A percentile compares a stretch with the other conserved stretches of the same genome.
These are phyloP conservation scores for Penicillium concentricum DNA, from an alignment of 2,329 filamentous ascomycete genomes.

Conservation along the genomic window DNA sequence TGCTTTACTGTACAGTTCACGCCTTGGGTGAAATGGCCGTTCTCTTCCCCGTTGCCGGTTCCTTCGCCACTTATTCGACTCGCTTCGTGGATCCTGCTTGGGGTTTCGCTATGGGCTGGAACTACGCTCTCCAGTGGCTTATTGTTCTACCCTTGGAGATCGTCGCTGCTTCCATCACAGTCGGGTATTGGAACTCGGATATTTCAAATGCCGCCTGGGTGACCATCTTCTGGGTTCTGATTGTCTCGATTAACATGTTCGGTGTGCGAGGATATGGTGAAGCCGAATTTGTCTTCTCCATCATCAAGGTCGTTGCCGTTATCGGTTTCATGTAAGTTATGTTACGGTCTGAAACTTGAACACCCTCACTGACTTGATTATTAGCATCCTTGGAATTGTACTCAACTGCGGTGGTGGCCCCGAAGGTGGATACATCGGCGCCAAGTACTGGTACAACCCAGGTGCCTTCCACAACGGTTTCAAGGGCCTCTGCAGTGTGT, in stretches of 20 bases:
- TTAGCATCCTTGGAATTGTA: conserved; percentile 77
- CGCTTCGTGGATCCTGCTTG: conserved; percentile 90
- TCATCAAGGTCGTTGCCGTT: conserved; percentile 81
- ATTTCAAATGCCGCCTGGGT: conserved; percentile 75
- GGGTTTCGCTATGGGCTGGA: conserved; percentile 96
- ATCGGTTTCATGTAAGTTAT: conserved; percentile 77
- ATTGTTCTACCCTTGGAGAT: conserved; percentile 80
- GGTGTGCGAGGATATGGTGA: conserved; percentile 88
- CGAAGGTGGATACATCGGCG: conserved; percentile 74
- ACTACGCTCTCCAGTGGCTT: conserved; percentile 87
- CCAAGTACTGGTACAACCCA: conserved; percentile 70
- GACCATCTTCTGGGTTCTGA: conserved; percentile 72
- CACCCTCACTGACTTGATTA: conserved; percentile 16
- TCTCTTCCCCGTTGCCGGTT: conserved; percentile 84
- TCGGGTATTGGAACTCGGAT: conserved; percentile 71
- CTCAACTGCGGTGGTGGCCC: conserved; percentile 80
- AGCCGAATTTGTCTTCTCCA: conserved; percentile 82
- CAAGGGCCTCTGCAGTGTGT: conserved; percentile 63
- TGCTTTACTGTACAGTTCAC: conserved; percentile 91
- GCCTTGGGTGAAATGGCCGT: conserved; percentile 90
- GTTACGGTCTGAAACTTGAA: background rate
- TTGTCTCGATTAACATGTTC: conserved; percentile 81
- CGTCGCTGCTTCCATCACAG: conserved; percentile 80
- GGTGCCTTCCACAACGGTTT: conserved; percentile 72
- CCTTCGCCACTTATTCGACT: conserved; percentile 88